Conservation (phyloP, 75 land plant genomes). For the Cunninghamia lanceolata region DNA sequence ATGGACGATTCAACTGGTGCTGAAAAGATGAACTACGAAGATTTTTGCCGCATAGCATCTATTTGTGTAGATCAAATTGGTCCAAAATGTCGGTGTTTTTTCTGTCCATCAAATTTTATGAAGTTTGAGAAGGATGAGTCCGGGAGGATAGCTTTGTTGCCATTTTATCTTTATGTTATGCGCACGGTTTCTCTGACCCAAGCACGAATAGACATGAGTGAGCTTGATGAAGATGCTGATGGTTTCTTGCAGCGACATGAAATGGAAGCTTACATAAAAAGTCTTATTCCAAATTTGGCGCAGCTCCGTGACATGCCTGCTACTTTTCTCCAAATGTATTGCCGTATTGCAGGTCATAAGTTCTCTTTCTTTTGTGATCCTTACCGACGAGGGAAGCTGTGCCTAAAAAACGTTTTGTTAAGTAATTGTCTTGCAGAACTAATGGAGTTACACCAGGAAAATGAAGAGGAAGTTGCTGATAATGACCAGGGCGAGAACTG, state of each 20-base stretch:
- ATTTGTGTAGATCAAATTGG: constrained; percentile 95
- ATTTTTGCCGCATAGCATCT: constrained; percentile 97
- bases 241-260: constrained; percentile 97
- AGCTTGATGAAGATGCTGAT: constrained; percentile 98
- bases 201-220: constrained; percentile 99
- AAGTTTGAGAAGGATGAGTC: constrained; percentile 99
- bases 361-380: constrained; percentile 99
- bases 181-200: constrained; percentile 98
- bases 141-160: constrained; percentile 93
- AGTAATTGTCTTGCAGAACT: too few species aligned
- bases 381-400: constrained; percentile 94
- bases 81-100: constrained; percentile 86
- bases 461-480: too few species aligned
- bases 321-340: constrained; percentile 86
- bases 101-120: constrained; percentile 97
- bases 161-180: constrained; percentile 99
- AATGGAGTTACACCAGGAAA: too few species aligned
- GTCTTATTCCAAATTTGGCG: too few species aligned
- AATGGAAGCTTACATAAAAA: too few species aligned
- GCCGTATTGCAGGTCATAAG: too few species aligned
- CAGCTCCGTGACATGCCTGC: constrained; percentile 86
- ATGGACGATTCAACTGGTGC: constrained; percentile 92
- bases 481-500: too few species aligned
- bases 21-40: constrained; percentile 99
- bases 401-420: too few species aligned